Percentiles rank a stretch among this genome's conserved stretches.
Conservation (phyloP, 2,329 filamentous ascomycete genomes). For the Xylariaceae sp. region DNA sequence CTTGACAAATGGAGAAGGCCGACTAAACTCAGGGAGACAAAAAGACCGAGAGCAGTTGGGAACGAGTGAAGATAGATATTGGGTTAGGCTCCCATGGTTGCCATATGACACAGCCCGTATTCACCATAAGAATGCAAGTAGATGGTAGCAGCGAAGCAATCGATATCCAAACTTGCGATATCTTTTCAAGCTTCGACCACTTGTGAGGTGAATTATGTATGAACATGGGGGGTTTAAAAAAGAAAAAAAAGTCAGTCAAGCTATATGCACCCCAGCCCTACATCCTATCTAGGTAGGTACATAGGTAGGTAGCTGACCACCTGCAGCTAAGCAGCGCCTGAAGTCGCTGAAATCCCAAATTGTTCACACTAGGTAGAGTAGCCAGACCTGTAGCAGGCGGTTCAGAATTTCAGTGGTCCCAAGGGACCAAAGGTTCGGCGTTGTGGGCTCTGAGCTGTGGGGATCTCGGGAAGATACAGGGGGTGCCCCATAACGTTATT, state of each 20-base stretch:
- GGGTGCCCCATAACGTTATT: conserved; percentile 7
- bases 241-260: no score
- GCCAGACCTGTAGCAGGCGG: no score
- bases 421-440: conserved; percentile 14
- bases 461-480: conserved; percentile 13
- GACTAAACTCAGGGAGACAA: no score
- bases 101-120: not conserved
- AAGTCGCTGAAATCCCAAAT: no score
- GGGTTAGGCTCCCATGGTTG: conserved; percentile 4
- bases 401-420: conserved; percentile 4
- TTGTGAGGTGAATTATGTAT: no score
- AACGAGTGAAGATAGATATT: conserved; percentile 2
- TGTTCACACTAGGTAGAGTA: no score
- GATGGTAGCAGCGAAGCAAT: no score
- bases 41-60: not conserved
- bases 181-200: no score
- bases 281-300: no score
- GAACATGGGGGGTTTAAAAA: not conserved
- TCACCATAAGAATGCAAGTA: not conserved
- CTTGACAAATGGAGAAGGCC: not conserved
- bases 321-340: not conserved
- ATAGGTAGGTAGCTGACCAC: no score
- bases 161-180: no score
- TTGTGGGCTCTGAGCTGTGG: conserved; percentile 15
- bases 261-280: no score